Base-by-base conservation (phyloP, 2,329 filamentous ascomycete species). In the Zymoseptoria crescenta region DNA sequence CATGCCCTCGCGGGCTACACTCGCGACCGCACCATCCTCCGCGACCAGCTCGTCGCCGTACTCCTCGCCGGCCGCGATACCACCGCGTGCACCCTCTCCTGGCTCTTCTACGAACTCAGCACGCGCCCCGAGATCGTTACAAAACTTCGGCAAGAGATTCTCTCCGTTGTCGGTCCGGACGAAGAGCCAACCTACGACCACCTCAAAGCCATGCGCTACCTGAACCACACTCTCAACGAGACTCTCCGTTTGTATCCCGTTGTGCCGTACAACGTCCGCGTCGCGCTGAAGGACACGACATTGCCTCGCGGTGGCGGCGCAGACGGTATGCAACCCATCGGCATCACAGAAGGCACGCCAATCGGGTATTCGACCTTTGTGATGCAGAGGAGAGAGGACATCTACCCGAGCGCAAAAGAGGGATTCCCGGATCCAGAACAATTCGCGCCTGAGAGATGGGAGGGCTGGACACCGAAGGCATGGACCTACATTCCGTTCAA, bases 11-110 rank as follows among this genome's bases (percentile, higher is more conserved):
- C 91, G 51, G 80, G 81, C 48, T 92, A 90, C 76, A 96, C 91
- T 0, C 84, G 88, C 35, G 77, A 81, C 62, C 72, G 76, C 24
- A 82, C 80, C 56, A 82, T 91, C 3, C 81, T 96, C 13, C 88
- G 91, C 35, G 91, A 96, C 74, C 91, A 96, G 74, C 79, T 96
- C 53, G 82, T 94, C 16, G 86, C 87, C 51, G 83, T 96, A 9
- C 82, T 96, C 2, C 82, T 96, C 16, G 92, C 92, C 1, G 91
- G 90, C 10, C 83, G 89, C 21, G 92, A 96, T 73, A 96, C 92
- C 13, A 96, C 92, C 0, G 91, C 91, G 29, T 83, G 81, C 16
- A 91, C 89, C 0, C 80, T 96, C 0, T 88, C 86, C 0, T 96
- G 91, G 87, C 80, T 83, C 41, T 80, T 96, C 60, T 95, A 94